Base-by-base conservation (phyloP, 1,284 basidiomycete genomes). In the Cutaneotrichosporon cavernicola region DNA sequence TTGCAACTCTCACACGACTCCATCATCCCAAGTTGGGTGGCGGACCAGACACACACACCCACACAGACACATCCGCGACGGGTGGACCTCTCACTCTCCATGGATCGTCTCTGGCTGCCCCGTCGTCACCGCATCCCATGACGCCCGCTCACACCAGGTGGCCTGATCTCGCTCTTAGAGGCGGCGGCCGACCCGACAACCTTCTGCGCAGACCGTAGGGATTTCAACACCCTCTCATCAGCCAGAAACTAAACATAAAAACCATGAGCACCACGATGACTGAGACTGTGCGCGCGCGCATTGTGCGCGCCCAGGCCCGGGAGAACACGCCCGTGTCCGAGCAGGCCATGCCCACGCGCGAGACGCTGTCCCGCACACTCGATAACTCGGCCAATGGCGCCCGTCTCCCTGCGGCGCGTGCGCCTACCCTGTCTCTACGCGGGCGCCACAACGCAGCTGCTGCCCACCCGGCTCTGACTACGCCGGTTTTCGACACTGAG, bases 281-380 rank as follows among this genome's bases (percentile, higher is more conserved):
- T 31, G 56, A 68, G 63, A 63, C 58, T 16, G 52, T 58, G 22
- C 56, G 55, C 50, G 53, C 56, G n/a, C 59, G 64, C 32, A 53
- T 65, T 36, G 57, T 68, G n/a, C 67, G 60, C 62, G 59, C 64
- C 11, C 61, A 63, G 57, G 62, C 61, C 7, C 64, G 67, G 64
- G 53, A 65, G 51, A 58, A 65, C 60, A 7, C 52, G 38, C 4
- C 13, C 31, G 9, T 16, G 2, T 21, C 60, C 13, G 21, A 47
- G 31, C 38, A 49, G 4, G n/a, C 9, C 4, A 31, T 52, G 21
- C 34, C 68, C 0, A 64, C 67, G 14, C 68, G 70, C 9, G 60
- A 68, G 8, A 69, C 76, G 58, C 69, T 79, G 11, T 65, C 75
- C 60, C 66, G 71, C 32, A 73, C 73, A 4, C 69, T 79, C 26